phyloP scores from a whole-genome alignment of 768 basidiomycete genomes.

The Leccinellum albellum region DNA sequence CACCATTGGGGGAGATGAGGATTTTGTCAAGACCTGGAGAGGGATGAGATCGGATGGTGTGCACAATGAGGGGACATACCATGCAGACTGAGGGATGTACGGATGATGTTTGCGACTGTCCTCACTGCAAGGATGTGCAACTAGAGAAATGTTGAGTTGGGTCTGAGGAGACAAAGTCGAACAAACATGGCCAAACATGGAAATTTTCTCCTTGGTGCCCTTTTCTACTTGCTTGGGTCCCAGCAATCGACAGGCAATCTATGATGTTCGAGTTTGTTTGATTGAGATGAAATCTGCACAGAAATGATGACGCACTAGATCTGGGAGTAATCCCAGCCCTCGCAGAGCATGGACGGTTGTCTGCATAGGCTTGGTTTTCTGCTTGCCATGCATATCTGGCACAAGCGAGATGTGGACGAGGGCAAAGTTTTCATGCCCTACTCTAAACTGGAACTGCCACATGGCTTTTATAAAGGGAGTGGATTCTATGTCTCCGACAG shows the following conservation, averaged over 20 bases:
- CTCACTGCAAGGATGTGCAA: slow-evolving; percentile 94
- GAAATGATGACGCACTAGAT: slow-evolving; percentile 57
- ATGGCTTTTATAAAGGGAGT: slow-evolving; percentile 98
- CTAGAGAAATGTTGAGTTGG: too few relatives aligned
- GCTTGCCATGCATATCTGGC: slow-evolving; percentile 99
- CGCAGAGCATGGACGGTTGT: slow-evolving; percentile 92
- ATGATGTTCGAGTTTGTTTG: neutral
- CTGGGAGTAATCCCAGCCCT: slow-evolving; percentile 88
- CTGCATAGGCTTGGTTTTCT: slow-evolving; percentile 99
- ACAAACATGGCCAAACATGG: slow-evolving; percentile 99
- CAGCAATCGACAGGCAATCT: slow-evolving; percentile 92
- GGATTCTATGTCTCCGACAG: slow-evolving; percentile 97
- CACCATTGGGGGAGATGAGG: slow-evolving; percentile 92
- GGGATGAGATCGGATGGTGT: slow-evolving; percentile 8
- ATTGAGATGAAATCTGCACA: neutral
- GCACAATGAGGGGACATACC: slow-evolving; percentile 44
- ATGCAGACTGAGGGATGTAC: slow-evolving; percentile 92
- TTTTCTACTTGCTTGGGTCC: slow-evolving; percentile 77
- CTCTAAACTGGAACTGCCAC: slow-evolving; percentile 99
- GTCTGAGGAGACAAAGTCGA: too few relatives aligned
- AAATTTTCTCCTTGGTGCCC: slow-evolving; percentile 91
- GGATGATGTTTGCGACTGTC: slow-evolving; percentile 90
- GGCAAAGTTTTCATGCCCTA: slow-evolving; percentile 94
- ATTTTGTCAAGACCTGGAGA: slow-evolving; percentile 86
- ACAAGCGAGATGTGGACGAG: slow-evolving; percentile 96